Conservation (phyloP, 2,329 filamentous ascomycete species). For the Nemania sp. region DNA sequence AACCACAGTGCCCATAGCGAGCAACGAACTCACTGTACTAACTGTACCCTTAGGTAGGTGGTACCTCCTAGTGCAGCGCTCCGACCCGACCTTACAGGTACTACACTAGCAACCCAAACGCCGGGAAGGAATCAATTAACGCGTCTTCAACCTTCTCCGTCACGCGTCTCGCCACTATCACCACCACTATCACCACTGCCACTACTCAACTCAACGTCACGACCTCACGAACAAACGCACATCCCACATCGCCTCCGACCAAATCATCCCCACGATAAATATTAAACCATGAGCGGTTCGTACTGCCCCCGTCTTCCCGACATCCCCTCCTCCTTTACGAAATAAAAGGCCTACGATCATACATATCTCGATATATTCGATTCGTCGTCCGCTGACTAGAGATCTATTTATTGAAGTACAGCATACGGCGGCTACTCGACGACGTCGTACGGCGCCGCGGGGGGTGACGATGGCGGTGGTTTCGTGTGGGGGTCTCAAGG, state of each 20-base stretch:
- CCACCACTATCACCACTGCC: slow-evolving; percentile 8
- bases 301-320: background rate
- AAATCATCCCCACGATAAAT: background rate
- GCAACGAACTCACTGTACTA: no score
- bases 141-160: slow-evolving; percentile 29
- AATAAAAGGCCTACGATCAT: no score
- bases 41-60: no score
- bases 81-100: no score
- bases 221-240: background rate
- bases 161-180: slow-evolving; percentile 32
- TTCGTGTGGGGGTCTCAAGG: slow-evolving; percentile 65
- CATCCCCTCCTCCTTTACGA: background rate
- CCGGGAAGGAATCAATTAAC: background rate
- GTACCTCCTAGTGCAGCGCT: no score
- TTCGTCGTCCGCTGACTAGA: no score
- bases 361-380: no score
- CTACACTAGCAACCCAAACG: background rate
- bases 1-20: no score
- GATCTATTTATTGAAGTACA: slow-evolving; percentile 29
- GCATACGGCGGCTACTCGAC: slow-evolving; percentile 55
- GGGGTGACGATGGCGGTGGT: slow-evolving; percentile 64
- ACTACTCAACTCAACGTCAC: no score
- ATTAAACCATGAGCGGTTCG: slow-evolving; percentile 28
- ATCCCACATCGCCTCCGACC: background rate
- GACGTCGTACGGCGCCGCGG: slow-evolving; percentile 57